These are phyloP conservation scores for Asparagopsis taxiformis DNA, from an alignment of 31 red algal genomes.

Conservation along the genomic window DNA sequence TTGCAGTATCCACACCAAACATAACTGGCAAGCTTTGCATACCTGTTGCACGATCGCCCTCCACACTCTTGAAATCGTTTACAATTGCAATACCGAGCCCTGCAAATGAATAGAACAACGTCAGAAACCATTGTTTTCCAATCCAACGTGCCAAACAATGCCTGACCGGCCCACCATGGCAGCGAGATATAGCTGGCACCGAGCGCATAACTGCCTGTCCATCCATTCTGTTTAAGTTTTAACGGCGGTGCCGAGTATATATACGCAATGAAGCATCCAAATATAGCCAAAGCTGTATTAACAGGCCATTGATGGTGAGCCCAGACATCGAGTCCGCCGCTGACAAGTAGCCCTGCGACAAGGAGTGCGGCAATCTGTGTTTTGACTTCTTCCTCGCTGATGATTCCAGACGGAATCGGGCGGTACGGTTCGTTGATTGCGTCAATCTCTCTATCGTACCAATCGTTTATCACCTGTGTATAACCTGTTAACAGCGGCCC, in stretches of 20 bases:
- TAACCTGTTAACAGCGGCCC: constrained; percentile 96
- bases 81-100: constrained; percentile 98
- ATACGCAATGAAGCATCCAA: constrained; percentile 88
- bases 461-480: constrained; percentile 97
- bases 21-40: constrained; percentile 88
- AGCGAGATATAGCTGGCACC: constrained; percentile 96
- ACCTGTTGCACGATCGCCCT: constrained; percentile 90
- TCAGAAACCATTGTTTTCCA: constrained; percentile 91
- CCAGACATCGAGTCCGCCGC: constrained; percentile 85
- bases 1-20: constrained; percentile 96
- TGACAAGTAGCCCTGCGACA: constrained; percentile 54
- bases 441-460: constrained; percentile 97
- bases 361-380: constrained; percentile 81
- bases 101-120: constrained; percentile 97
- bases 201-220: constrained; percentile 96
- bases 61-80: constrained; percentile 99
- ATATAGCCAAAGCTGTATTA: constrained; percentile 60
- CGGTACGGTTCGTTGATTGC: constrained; percentile 99
- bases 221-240: constrained; percentile 99
- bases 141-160: constrained; percentile 89
- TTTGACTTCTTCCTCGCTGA: constrained; percentile 89
- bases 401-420: constrained; percentile 95
- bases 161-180: constrained; percentile 99
- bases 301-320: constrained; percentile 68
- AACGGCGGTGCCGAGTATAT: constrained; percentile 99